These are phyloP conservation scores for Dichomitus squalens DNA, from an alignment of 1,284 basidiomycete species.

Conservation along the genomic window DNA sequence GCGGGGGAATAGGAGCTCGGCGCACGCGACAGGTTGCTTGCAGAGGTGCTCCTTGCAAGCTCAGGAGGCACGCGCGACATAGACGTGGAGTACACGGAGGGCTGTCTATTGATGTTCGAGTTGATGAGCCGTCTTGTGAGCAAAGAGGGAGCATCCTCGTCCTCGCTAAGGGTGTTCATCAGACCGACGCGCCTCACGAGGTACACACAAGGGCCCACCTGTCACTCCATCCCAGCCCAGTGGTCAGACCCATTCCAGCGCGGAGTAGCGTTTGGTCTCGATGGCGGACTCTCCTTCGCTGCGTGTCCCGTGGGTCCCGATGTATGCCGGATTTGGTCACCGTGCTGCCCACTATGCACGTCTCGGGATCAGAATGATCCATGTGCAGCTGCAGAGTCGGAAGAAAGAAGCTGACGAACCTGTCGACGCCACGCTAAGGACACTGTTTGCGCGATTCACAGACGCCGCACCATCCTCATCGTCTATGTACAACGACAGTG, in stretches of 20 bases:
- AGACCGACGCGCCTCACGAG: constrained; percentile 4
- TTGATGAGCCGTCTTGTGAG: constrained; percentile 68
- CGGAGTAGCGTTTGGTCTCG: constrained; percentile 68
- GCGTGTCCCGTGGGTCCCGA: constrained; percentile 70
- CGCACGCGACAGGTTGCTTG: constrained; percentile 14
- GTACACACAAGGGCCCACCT: constrained; percentile 47
- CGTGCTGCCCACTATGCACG: constrained; percentile 35
- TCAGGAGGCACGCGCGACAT: constrained; percentile 22
- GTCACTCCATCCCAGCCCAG: constrained; percentile 83
- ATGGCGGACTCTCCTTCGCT: constrained; percentile 62
- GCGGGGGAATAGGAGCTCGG: constrained; percentile 12
- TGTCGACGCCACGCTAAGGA: constrained; percentile 32
- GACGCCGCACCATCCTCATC: constrained; percentile 10
- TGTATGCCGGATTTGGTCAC: constrained; percentile 56
- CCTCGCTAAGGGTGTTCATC: constrained; percentile 51
- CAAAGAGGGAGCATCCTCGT: constrained; percentile 78
- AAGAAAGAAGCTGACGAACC: constrained; percentile 13
- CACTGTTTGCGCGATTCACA: constrained; percentile 26
- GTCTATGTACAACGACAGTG: constrained; percentile 22
- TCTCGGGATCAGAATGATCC: not conserved
- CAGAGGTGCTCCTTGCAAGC: constrained; percentile 19
- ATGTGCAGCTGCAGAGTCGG: not conserved
- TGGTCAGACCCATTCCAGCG: constrained; percentile 78
- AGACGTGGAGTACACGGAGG: constrained; percentile 25
- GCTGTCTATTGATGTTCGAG: constrained; percentile 51